Percentiles rank a stretch among this genome's conserved stretches.
Evolutionary conservation across 2,329 filamentous ascomycete species (phyloP).

Genomic region (Verticillium klebahnii): DNA sequence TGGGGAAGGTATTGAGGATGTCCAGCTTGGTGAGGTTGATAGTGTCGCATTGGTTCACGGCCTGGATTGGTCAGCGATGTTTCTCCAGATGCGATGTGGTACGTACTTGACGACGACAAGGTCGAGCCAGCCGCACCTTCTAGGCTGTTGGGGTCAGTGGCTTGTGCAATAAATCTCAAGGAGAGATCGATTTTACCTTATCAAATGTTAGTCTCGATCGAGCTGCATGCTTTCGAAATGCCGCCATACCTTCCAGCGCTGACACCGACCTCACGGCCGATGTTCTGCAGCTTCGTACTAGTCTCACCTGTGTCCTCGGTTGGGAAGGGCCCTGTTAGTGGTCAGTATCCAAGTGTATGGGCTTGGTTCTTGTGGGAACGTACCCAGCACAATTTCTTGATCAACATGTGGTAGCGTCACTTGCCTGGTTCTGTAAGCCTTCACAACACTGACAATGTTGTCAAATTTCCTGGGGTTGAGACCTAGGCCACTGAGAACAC

Average conservation of each 20-base stretch:
- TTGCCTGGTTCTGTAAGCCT: slow-evolving; percentile 57
- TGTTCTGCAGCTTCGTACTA: slow-evolving; percentile 41
- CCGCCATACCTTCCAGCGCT: not conserved
- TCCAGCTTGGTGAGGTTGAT: slow-evolving; percentile 40
- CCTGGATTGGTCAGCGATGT: not conserved
- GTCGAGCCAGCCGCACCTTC: slow-evolving; percentile 42
- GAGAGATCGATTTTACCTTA: slow-evolving; percentile 34
- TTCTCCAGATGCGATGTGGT: not conserved
- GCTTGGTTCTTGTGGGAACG: not conserved
- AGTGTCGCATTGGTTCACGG: slow-evolving; percentile 52
- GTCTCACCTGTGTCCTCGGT: slow-evolving; percentile 49
- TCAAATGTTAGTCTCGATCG: slow-evolving; percentile 15
- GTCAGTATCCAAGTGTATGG: not conserved
- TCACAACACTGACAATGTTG: slow-evolving; percentile 61
- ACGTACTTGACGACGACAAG: slow-evolving; percentile 54
- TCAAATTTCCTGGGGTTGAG: slow-evolving; percentile 57
- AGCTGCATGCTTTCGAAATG: slow-evolving; percentile 11
- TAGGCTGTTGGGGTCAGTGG: too few relatives aligned
- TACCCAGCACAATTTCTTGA: slow-evolving; percentile 10
- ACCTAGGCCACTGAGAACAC: slow-evolving; percentile 34
- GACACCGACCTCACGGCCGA: too few relatives aligned
- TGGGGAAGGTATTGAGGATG: slow-evolving; percentile 68
- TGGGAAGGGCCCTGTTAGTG: slow-evolving; percentile 55
- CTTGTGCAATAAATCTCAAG: too few relatives aligned
- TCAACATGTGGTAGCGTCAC: slow-evolving; percentile 55